Conservation (phyloP, 805 yeast genomes). For the Metschnikowia sp. region DNA sequence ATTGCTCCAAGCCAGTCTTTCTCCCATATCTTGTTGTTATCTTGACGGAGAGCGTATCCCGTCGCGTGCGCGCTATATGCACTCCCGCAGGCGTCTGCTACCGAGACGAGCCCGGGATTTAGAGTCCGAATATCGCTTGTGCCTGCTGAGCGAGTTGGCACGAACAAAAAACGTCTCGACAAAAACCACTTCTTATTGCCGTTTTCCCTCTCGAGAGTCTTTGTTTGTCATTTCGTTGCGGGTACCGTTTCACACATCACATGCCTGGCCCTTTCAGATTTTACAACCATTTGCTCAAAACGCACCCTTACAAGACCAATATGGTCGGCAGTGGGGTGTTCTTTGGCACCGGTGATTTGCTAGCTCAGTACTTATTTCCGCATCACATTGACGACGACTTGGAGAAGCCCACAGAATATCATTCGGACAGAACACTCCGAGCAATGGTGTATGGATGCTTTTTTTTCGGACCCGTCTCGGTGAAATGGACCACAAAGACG, state of each 20-base stretch:
- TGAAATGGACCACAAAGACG: conserved; percentile 37
- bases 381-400: conserved; percentile 22
- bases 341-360: conserved; percentile 41
- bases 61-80: too few relatives aligned
- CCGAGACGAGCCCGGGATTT: conserved; percentile 1
- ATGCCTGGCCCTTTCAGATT: conserved; percentile 16
- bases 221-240: neutral
- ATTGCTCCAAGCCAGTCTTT: too few relatives aligned
- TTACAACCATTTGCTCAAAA: conserved; percentile 30
- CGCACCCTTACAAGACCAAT: conserved; percentile 52
- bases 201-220: neutral
- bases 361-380: conserved; percentile 41
- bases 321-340: conserved; percentile 50
- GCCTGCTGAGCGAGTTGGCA: conserved; percentile 5
- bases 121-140: conserved; percentile 11
- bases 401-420: conserved; percentile 20
- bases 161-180: neutral
- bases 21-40: too few relatives aligned
- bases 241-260: neutral
- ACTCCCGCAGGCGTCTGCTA: too few relatives aligned
- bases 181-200: neutral
- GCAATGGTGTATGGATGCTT: conserved; percentile 37
- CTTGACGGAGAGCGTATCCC: too few relatives aligned
- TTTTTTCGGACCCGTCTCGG: conserved; percentile 39
- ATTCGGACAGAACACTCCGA: conserved; percentile 30